Base-by-base conservation (phyloP, 2,329 filamentous ascomycete genomes). In the Xenoacremonium recifei region DNA sequence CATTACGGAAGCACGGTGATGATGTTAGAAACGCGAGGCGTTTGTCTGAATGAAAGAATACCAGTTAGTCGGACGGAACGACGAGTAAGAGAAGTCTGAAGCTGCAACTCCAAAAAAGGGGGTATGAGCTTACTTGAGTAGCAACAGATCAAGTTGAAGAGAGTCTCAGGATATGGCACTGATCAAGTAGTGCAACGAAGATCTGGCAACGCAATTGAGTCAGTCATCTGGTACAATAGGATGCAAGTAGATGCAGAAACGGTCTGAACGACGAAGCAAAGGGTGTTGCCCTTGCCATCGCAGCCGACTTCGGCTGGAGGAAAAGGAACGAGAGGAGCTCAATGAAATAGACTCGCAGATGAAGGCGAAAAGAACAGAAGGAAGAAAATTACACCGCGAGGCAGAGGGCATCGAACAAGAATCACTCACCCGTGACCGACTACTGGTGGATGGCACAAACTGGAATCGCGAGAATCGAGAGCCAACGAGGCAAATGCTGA, bases 401-500 rank as follows among this genome's bases (percentile, higher is more conserved):
- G n/a, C 23, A 27, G 23, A 27, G 7, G 23, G 23, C 13, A 27
- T 27, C 32, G 18, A 5, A 9, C n/a, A 30, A 36, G 12, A 19
- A 38, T 17, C 16, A 45, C 62, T 55, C 44, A 63, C 59, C n/a
- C 58, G 57, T 53, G 51, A 50, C 50, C 43, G 51, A 57, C 47
- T 51, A 42, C 45, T 47, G 54, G 59, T 53, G 60, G 57, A 50
- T 50, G 52, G 48, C 46, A 54, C 50, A 53, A 55, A 55, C 53
- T 51, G 56, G 57, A 57, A 58, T 40, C 54, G 54, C 50, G 44
- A 51, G 49, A n/a, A n/a, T n/a, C n/a, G n/a, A n/a, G n/a, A n/a
- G 58, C 57, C 59, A 58, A 59, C 53, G 51, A 63, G 54, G 60
- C 59, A 66, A 66, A 69, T 67, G 68, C 65, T 68, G 69, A 43